Base-by-base conservation (phyloP, 306 rosid genomes). In the Glycine soja region DNA sequence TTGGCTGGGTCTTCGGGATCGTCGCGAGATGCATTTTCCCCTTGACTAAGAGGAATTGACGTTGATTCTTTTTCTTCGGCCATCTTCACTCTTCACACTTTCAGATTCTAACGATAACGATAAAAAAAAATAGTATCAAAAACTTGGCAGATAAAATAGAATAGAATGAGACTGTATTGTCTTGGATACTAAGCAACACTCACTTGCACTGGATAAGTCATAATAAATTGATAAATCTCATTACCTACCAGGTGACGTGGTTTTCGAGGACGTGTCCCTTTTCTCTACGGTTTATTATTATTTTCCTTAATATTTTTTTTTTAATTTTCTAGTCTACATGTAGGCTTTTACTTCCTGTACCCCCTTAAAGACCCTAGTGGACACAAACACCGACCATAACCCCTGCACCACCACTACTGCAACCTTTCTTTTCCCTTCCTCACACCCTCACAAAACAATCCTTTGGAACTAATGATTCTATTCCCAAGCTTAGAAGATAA, bases 1-100 rank as follows among this genome's bases (percentile, higher is more conserved):
- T 92, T 94, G 70, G 90, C 91, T 12, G 97, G 97, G 88, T 92
- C 97, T 81, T 94, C 97, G 81, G 97, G 97, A 89, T 93, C 98
- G 1, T 75, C 89, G 47, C 72, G 84, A 12, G 89, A 90, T 38
- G 73, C 87, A 86, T 88, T 91, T 8, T 91, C 93, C 43, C 86
- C 88, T 87, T 89, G 98, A 90, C 98, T 94, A 2, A 94, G 89
- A 32, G 98, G 97, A 76, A 90, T 66, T 10, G 97, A 94, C 54
- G 94, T 87, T 75, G 94, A 90, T 70, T 91, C 97, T 83, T 91
- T 88, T 61, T 94, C 93, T 75, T 94, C 98, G 0, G 93, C 91
- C 97, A 92, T 94, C 24, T 59, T 72, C 64, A 3, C 43, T 58
- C 58, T 53, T 16, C 47, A 24, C 63, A 32, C 9, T 79, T 70